Evolutionary conservation across 768 basidiomycete genomes (phyloP), one percentile per base, ranked within the genome.

Genomic region (Tephrocybe sp.): DNA sequence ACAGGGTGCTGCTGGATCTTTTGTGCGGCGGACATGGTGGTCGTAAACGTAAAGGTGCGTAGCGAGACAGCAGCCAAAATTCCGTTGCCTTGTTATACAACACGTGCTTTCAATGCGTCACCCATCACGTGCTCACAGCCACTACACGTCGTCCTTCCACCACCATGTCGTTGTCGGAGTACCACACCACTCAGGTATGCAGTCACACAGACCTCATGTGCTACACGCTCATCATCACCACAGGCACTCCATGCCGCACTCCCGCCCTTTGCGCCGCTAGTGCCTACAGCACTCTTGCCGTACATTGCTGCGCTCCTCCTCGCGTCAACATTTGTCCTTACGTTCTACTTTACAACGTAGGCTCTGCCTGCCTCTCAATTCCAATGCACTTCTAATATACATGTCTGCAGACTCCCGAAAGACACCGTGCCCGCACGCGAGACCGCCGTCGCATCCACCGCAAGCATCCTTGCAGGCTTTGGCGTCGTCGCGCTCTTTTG

Each of bases 401-500:
- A 38, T 48, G 40, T 18, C 38, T 50, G 56, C 71, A 95, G 93
- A 45, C 80, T 96, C 30, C 86, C 90, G 57, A 92, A 87, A 75
- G 75, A 79, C 62, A 78, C 76, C 8, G 48, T 79, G 37, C 72
- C 90, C 24, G 54, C 82, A 48, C 80, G 81, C 48, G 93, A 97
- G 69, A 64, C 81, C 5, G 78, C 75, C 8, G 84, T 93, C 17
- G 90, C 90, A 0, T 69, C 80, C 34, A 65, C 82, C 11, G 93
- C 91, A 21, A 92, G 90, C 66, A 56, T 84, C 34, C 81, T 94
- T 20, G 91, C 86, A 24, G 93, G 94, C 7, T 90, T 92, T 59
- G 94, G 94, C 46, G 80, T 93, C 59, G 90, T 96, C 24, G 86
- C 90, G 37, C 79, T 96, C 50, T 96, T 97, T 69, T 92, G 89